Base-by-base conservation (phyloP, 169 alveolate species). In the Besnoitia besnoiti region DNA sequence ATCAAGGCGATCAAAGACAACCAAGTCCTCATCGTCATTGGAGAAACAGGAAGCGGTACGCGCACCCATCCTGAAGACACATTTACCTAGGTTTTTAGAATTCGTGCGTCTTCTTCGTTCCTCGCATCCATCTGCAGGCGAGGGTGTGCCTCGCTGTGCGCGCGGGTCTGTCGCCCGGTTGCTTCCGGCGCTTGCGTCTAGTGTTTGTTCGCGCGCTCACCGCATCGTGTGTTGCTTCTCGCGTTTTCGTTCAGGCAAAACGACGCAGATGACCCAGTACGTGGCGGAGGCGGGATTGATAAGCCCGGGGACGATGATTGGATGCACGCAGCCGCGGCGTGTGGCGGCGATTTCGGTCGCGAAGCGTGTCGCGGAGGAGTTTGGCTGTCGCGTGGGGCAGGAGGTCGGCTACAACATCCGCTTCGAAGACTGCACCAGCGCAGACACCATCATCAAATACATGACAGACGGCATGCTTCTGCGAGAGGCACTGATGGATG, bases 311-410 rank as follows among this genome's bases (percentile, higher is more conserved):
- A 95, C 59, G 46, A 55, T 98, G 39, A 99, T 99, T n/a, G 99
- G 99, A 16, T 99, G 99, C 96, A 99, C 99, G 21, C 99, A 99
- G 95, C 99, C 99, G 42, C 97, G 99, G 85, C 98, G 99, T 93
- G 99, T 99, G 40, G 99, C 99, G 0, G 99, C 99, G 0, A 99
- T 99, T 90, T 97, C 99, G 61, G 99, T 99, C 0, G 99, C 99
- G 39, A 98, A 99, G 96, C 98, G 99, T 94, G 99, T 99, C 47
- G 97, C 99, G 40, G 99, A 98, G 92, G 99, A 99, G 96, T 96
- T 97, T 92, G 99, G 99, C 3, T 98, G 99, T 90, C 97, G 98
- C 40, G 92, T 99, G n/a, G 99, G 99, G 24, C 98, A 98, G 88
- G 99, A 98, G 91, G 99, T 98, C 19, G 97, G 97, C 35, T 95